phyloP scores from a whole-genome alignment of 1,139 yeast genomes.

The Waltiozyma sp. region DNA sequence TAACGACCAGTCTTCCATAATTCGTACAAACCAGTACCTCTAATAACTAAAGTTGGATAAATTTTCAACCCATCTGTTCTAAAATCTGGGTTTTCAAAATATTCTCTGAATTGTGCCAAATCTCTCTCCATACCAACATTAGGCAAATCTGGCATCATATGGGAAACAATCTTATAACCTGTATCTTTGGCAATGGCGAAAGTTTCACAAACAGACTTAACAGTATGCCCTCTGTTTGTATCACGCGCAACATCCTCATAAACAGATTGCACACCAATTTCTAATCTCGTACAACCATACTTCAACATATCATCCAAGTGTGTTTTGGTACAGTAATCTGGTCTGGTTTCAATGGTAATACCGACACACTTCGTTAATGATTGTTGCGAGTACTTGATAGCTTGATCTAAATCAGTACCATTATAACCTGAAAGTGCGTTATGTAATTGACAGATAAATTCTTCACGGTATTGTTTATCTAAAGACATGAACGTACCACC shows the following conservation, averaged over 20 bases:
- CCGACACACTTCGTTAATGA: slow-evolving; percentile 97
- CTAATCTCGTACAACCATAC: slow-evolving; percentile 94
- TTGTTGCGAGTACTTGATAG: slow-evolving; percentile 84
- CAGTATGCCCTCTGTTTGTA: slow-evolving; percentile 97
- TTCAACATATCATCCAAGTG: slow-evolving; percentile 92
- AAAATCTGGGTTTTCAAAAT: slow-evolving; percentile 93
- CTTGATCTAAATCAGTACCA: slow-evolving; percentile 82
- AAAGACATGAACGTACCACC: slow-evolving; percentile 98
- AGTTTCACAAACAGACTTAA: slow-evolving; percentile 90
- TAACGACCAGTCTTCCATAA: slow-evolving; percentile 95
- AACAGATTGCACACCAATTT: slow-evolving; percentile 94
- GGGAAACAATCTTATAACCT: slow-evolving; percentile 94
- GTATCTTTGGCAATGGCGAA: slow-evolving; percentile 95
- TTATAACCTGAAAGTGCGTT: slow-evolving; percentile 92
- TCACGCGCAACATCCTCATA: slow-evolving; percentile 98
- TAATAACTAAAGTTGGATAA: slow-evolving; percentile 90
- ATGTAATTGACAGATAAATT: slow-evolving; percentile 79
- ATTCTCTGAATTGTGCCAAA: slow-evolving; percentile 87
- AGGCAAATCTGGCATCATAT: slow-evolving; percentile 99
- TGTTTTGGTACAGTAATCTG: slow-evolving; percentile 95
- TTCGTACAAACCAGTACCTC: slow-evolving; percentile 97
- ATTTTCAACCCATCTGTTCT: slow-evolving; percentile 94
- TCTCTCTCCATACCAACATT: slow-evolving; percentile 99
- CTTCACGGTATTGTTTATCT: slow-evolving; percentile 81
- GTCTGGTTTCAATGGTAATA: slow-evolving; percentile 95